phyloP scores from a whole-genome alignment of 768 basidiomycete species.

The Leccinellum rugosiceps region DNA sequence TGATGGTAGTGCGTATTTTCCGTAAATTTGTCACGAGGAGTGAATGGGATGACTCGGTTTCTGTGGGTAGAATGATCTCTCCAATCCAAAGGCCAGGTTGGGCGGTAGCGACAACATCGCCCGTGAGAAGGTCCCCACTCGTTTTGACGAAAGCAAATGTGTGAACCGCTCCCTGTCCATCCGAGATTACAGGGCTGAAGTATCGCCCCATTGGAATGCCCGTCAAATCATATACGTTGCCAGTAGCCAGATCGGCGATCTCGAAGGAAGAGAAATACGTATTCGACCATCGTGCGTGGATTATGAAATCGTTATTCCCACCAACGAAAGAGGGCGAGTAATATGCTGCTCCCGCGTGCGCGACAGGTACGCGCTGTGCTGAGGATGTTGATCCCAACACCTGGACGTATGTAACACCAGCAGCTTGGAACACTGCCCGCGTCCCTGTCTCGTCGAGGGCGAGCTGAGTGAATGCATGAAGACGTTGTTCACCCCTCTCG shows the following conservation, averaged over 20 bases:
- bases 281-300: constrained; percentile 72
- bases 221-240: constrained; percentile 44
- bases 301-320: constrained; percentile 41
- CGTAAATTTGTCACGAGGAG: constrained; percentile 47
- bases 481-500: constrained; percentile 54
- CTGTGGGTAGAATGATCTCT: constrained; percentile 49
- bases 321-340: constrained; percentile 61
- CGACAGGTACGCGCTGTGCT: constrained; percentile 45
- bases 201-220: constrained; percentile 67
- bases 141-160: constrained; percentile 64
- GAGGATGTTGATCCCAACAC: constrained; percentile 22
- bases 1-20: constrained; percentile 51
- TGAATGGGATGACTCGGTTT: constrained; percentile 14
- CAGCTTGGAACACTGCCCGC: constrained; percentile 63
- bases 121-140: constrained; percentile 56
- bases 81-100: constrained; percentile 63
- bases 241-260: constrained; percentile 49
- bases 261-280: constrained; percentile 61
- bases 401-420: constrained; percentile 40
- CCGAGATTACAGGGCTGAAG: constrained; percentile 54
- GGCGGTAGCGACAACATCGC: constrained; percentile 62
- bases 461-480: constrained; percentile 62
- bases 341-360: constrained; percentile 48
- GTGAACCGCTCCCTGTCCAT: constrained; percentile 37
- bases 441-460: constrained; percentile 52